Percentiles rank a stretch among this genome's conserved stretches.
These are phyloP conservation scores for Quercus engelmannii DNA, from an alignment of 306 rosid species.

Conservation along the genomic window DNA sequence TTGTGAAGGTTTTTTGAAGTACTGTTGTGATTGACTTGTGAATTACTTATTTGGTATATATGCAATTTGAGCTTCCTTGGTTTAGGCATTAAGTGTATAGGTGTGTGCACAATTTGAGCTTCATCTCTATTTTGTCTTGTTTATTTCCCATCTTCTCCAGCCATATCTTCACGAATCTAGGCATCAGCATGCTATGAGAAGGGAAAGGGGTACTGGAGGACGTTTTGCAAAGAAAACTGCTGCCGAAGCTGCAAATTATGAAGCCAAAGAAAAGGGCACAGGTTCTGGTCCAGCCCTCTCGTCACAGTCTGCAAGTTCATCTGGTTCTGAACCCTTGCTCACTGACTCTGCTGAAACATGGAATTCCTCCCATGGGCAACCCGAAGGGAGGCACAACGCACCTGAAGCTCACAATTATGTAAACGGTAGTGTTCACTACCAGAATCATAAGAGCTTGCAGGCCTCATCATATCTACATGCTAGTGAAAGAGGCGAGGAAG, in stretches of 20 bases:
- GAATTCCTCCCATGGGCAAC: slow-evolving; percentile 63
- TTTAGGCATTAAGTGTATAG: not conserved
- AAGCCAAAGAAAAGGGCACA: slow-evolving; percentile 47
- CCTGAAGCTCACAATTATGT: slow-evolving; percentile 35
- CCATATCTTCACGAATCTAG: slow-evolving; percentile 98
- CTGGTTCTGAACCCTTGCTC: slow-evolving; percentile 73
- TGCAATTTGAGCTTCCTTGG: not conserved
- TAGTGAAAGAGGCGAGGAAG: slow-evolving; percentile 68
- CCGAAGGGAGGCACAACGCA: slow-evolving; percentile 34
- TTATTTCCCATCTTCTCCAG: slow-evolving; percentile 41
- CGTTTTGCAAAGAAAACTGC: slow-evolving; percentile 84
- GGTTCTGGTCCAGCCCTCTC: slow-evolving; percentile 63
- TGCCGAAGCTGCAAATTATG: slow-evolving; percentile 34
- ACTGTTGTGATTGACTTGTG: not conserved
- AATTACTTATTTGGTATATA: not conserved
- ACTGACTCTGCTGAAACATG: slow-evolving; percentile 71
- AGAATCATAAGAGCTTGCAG: slow-evolving; percentile 44
- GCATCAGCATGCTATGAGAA: slow-evolving; percentile 95
- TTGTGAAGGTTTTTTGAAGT: not conserved
- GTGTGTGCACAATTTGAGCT: not conserved
- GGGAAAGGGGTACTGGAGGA: slow-evolving; percentile 94
- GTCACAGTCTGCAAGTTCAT: slow-evolving; percentile 75
- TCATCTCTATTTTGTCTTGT: slow-evolving; percentile 16
- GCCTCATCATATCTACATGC: slow-evolving; percentile 49
- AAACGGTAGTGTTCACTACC: slow-evolving; percentile 51